Evolutionary conservation across 2,329 filamentous ascomycete genomes (phyloP).

Genomic region (Trichoderma lentiforme): DNA sequence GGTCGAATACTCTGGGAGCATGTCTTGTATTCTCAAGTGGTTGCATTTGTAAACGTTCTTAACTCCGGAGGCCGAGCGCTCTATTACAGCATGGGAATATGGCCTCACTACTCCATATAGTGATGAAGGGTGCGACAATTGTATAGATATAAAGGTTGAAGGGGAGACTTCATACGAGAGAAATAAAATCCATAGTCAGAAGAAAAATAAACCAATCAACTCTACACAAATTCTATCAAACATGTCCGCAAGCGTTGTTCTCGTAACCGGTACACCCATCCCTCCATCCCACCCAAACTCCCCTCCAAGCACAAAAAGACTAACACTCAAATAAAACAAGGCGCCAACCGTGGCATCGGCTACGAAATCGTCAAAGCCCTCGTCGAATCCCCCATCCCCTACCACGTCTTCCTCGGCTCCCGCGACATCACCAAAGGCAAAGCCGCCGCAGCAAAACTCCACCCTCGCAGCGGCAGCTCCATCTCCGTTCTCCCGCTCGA

Average conservation of each 20-base stretch:
- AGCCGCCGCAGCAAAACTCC: slow-evolving; percentile 46
- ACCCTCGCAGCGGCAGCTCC: slow-evolving; percentile 54
- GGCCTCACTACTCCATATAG: neutral
- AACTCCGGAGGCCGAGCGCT: neutral
- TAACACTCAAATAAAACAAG: slow-evolving; percentile 21
- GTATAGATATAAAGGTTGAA: neutral
- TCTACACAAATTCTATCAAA: neutral
- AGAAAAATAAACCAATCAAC: neutral
- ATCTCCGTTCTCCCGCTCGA: slow-evolving; percentile 38
- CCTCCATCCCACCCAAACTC: neutral
- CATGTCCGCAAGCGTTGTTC: slow-evolving; percentile 14
- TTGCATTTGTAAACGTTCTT: neutral
- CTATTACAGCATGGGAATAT: neutral
- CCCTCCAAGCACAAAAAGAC: neutral
- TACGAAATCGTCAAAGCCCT: slow-evolving; percentile 38
- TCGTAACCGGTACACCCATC: slow-evolving; percentile 29
- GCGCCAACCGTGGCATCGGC: slow-evolving; percentile 47
- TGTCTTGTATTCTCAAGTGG: neutral
- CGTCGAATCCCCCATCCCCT: slow-evolving; percentile 31
- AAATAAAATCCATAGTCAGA: neutral
- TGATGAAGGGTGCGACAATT: rapidly evolving
- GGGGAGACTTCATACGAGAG: neutral
- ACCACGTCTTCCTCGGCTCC: slow-evolving; percentile 39
- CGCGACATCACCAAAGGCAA: slow-evolving; percentile 37
- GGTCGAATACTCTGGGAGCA: neutral